phyloP scores from a whole-genome alignment of 2,329 filamentous ascomycete genomes.

The Pyrenochaeta sp. region DNA sequence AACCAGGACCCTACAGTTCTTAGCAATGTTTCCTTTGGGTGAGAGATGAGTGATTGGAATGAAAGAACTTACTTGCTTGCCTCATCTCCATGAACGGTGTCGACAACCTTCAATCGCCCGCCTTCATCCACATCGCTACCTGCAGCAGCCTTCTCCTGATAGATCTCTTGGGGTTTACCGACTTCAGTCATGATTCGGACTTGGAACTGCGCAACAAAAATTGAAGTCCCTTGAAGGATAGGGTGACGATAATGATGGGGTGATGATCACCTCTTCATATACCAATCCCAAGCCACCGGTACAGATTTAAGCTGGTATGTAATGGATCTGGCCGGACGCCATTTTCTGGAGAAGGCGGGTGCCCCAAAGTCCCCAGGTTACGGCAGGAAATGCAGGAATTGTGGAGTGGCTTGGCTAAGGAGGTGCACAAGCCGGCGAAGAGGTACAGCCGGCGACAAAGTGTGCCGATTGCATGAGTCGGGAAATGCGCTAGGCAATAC shows the following conservation, averaged over 20 bases:
- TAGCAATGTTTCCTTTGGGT: too few species aligned
- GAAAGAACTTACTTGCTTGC: slow-evolving; percentile 16
- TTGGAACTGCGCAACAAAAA: neutral
- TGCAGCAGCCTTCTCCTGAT: slow-evolving; percentile 9
- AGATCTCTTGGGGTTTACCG: slow-evolving; percentile 19
- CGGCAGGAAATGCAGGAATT: neutral
- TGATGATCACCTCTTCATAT: slow-evolving; percentile 22
- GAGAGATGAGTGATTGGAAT: neutral
- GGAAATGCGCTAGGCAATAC: neutral
- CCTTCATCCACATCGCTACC: slow-evolving; percentile 13
- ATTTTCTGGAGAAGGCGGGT: slow-evolving; percentile 12
- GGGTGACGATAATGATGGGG: slow-evolving; percentile 12
- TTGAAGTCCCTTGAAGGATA: neutral
- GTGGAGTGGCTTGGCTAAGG: neutral
- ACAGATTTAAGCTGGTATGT: slow-evolving; percentile 3
- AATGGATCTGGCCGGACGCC: slow-evolving; percentile 8
- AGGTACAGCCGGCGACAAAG: too few species aligned
- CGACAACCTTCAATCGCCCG: slow-evolving; percentile 14
- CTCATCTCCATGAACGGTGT: slow-evolving; percentile 29
- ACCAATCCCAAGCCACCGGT: slow-evolving; percentile 15
- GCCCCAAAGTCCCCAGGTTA: slow-evolving; percentile 3
- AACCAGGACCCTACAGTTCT: slow-evolving; percentile 49
- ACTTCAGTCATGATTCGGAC: slow-evolving; percentile 15
- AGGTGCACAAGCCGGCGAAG: neutral
- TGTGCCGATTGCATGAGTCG: neutral